Percentiles rank a stretch among this genome's conserved stretches.
phyloP scores from a whole-genome alignment of 2,329 filamentous ascomycete species.

The Penicillium brevicompactum region DNA sequence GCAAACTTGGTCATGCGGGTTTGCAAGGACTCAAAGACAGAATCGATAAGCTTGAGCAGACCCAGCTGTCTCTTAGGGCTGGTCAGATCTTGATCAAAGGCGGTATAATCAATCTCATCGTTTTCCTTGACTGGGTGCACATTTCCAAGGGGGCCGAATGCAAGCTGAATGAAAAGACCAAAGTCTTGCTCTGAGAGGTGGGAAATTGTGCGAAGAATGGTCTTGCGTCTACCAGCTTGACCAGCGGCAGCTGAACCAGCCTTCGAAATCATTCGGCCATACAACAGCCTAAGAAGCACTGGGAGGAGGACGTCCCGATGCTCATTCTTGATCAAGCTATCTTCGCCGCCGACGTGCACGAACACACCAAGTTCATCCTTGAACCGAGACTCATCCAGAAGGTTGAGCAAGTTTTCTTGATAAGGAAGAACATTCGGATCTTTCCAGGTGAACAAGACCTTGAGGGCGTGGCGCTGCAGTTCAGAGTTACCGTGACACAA shows the following conservation, averaged over 20 bases:
- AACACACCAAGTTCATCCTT: slow-evolving; percentile 92
- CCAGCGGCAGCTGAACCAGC: slow-evolving; percentile 68
- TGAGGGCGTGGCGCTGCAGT: slow-evolving; percentile 81
- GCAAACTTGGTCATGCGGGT: slow-evolving; percentile 70
- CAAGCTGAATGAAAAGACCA: slow-evolving; percentile 79
- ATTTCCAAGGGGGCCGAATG: slow-evolving; percentile 69
- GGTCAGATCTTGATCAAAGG: slow-evolving; percentile 62
- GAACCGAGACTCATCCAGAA: slow-evolving; percentile 88
- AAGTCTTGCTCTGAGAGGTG: slow-evolving; percentile 75
- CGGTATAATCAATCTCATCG: slow-evolving; percentile 50
- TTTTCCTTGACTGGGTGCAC: slow-evolving; percentile 60
- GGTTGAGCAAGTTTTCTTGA: slow-evolving; percentile 79
- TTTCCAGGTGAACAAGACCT: slow-evolving; percentile 89
- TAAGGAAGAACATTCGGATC: slow-evolving; percentile 73
- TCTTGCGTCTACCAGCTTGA: slow-evolving; percentile 73
- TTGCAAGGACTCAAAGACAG: slow-evolving; percentile 82
- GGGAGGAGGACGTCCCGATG: slow-evolving; percentile 79
- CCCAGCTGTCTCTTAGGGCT: slow-evolving; percentile 80
- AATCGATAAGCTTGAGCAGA: slow-evolving; percentile 86
- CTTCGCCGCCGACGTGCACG: slow-evolving; percentile 68
- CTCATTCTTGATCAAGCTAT: slow-evolving; percentile 69
- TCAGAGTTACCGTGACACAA: slow-evolving; percentile 88
- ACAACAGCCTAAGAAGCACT: slow-evolving; percentile 81
- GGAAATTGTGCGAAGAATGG: slow-evolving; percentile 74
- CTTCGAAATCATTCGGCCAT: slow-evolving; percentile 84